Evolutionary conservation across 202 grass and related monocot species (phyloP).

Genomic region (Brachypodium distachyon): DNA sequence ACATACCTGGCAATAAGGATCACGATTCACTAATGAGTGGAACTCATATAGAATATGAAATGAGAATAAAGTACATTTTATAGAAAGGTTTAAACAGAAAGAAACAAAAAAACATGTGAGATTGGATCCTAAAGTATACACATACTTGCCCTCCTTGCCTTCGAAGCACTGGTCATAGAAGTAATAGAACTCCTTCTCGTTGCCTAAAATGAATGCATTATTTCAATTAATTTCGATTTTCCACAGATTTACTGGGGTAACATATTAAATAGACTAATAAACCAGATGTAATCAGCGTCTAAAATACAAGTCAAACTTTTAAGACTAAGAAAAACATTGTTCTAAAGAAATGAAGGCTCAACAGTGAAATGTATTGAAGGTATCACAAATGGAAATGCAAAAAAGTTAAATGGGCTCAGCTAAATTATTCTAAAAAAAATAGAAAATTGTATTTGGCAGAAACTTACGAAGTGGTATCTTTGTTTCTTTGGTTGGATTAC

Average conservation of each 20-base stretch:
- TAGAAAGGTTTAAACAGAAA: background rate
- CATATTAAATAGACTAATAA: background rate
- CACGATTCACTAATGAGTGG: conserved; percentile 4
- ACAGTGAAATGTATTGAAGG: background rate
- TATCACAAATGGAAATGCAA: background rate
- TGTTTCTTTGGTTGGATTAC: background rate
- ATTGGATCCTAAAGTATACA: conserved; percentile 32
- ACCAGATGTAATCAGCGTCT: background rate
- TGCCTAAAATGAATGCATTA: conserved; percentile 53
- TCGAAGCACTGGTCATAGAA: conserved; percentile 96
- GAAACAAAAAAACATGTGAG: conserved; percentile 8
- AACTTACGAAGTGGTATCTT: background rate
- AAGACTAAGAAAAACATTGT: background rate
- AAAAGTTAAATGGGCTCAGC: background rate
- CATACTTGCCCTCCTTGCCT: conserved; percentile 90
- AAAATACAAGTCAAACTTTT: background rate
- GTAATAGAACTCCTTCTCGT: conserved; percentile 95
- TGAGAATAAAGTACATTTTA: background rate
- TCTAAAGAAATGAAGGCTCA: background rate
- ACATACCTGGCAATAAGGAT: conserved; percentile 47
- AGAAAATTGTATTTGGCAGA: background rate
- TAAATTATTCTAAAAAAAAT: background rate
- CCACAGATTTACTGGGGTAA: background rate
- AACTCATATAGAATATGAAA: background rate
- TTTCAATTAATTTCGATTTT: conserved; percentile 16